phyloP scores from a whole-genome alignment of 179 eudicot species.

The Spinacia oleracea region DNA sequence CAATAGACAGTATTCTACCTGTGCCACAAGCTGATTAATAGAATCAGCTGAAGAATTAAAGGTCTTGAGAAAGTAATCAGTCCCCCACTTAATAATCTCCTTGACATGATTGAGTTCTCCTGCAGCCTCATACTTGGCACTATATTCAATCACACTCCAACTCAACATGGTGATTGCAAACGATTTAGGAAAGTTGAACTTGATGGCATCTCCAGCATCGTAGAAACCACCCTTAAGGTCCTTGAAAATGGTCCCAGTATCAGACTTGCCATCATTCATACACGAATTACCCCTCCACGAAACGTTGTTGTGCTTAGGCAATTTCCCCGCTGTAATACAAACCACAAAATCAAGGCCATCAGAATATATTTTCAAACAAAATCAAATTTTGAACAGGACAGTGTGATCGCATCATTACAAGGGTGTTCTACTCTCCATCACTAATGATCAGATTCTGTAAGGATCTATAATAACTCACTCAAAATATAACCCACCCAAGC shows the following conservation, averaged over 20 bases:
- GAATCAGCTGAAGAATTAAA: constrained; percentile 82
- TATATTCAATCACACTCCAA: constrained; percentile 97
- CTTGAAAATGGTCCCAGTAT: constrained; percentile 42
- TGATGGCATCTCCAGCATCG: constrained; percentile 99
- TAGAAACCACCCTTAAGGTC: constrained; percentile 82
- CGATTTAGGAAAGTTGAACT: constrained; percentile 79
- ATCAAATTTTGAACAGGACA: neutral
- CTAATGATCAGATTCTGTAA: neutral
- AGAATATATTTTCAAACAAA: neutral
- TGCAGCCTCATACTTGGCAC: constrained; percentile 89
- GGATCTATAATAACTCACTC: neutral
- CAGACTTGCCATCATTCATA: constrained; percentile 74
- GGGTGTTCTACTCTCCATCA: neutral
- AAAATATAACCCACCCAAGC: neutral
- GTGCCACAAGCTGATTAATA: constrained; percentile 59
- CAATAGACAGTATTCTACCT: constrained; percentile 42
- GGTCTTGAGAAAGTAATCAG: constrained; percentile 90
- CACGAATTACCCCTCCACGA: constrained; percentile 95
- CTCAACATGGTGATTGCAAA: constrained; percentile 92
- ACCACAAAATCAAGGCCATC: constrained; percentile 9
- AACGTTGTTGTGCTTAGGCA: constrained; percentile 88
- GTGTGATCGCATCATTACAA: neutral
- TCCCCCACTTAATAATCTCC: constrained; percentile 91
- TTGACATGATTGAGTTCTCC: constrained; percentile 84
- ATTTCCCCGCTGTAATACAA: constrained; percentile 69